Evolutionary conservation across 2,329 filamentous ascomycete species (phyloP), one percentile per base, ranked within the genome.

Genomic region (Aspergillus fijiensis): DNA sequence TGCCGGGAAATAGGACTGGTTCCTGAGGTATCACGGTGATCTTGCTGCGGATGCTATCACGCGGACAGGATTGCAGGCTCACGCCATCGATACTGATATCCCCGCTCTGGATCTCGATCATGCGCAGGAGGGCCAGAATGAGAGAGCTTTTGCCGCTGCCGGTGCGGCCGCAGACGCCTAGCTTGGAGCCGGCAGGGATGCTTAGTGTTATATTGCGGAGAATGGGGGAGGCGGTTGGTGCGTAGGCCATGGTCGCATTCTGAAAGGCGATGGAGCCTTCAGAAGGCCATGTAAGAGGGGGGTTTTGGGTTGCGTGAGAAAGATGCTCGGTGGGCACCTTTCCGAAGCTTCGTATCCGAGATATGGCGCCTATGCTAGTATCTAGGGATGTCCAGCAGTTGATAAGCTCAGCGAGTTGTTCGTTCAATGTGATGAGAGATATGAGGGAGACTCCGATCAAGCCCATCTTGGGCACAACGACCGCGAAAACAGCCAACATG

Each of bases 121-220:
- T 19, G 29, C 51, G 51, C 1, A 52, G 19, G n/a, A 52, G 31
- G 29, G 51, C 21, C 1, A 52, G 19, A 12, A 52, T 14, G 16
- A 52, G 31, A 23, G 51, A 52, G 51, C 51, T 52, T 11, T 52
- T 52, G 10, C 51, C 51, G 39, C 51, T 52, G 14, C 51, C 51
- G 11, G 51, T 39, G 21, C 51, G 51, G 19, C 51, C 51, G 6
- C 51, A 52, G 14, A 52, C 19, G 12, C 51, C 51, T 6, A 52
- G 31, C 51, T 35, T 52, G 33, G 51, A 21, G 1, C 51, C 19
- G 11, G n/a, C 51, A 4, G 51, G 19, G 51, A 42, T 16, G 21
- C 19, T 42, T 21, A 52, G 21, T 10, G 51, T 21, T 35, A 52
- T 4, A 2, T 52, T 21, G 5, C 31, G 51, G 21, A 52, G 51